Base-by-base conservation (phyloP, 768 basidiomycete genomes). In the Lyophyllum atratum region DNA sequence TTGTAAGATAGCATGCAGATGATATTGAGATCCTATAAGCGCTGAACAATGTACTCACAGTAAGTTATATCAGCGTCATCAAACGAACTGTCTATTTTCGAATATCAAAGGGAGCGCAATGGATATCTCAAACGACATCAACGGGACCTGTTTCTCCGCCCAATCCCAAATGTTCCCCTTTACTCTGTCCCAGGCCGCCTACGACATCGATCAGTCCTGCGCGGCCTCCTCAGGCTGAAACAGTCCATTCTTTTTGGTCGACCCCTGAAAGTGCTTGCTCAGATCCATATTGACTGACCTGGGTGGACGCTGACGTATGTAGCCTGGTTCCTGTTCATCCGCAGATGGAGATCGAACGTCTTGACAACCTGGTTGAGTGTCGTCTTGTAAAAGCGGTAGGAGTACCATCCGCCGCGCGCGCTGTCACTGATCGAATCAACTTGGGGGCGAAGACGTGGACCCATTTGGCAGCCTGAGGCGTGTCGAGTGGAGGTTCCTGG, bases 281-380 rank as follows among this genome's bases (percentile, higher is more conserved):
- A 87, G 66, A 52, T 82, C 80, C 12, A 85, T 85, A 69, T 81
- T 82, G 37, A 86, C 80, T 0, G 84, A 1, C 84, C 84, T 2
- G 85, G 85, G 63, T 85, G 84, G 17, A 85, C 70, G 5, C 81
- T 83, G 24, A 85, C 76, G 60, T 77, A 80, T 45, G 85, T 80
- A 19, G 83, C 80, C 26, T 74, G 72, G 4, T 63, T 71, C 49
- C 74, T 76, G 60, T 78, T 77, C 69, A 76, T 72, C 62, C 78
- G 68, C 33, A 86, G 70, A 53, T 85, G 76, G 47, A 80, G 59
- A 66, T 87, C 83, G 60, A 85, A 85, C 17, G 83, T 85, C 59
- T 80, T 81, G 65, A 85, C 66, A n/a, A 81, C 77, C 61, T 86
- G 84, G 61, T 87, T 85, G 47, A 87, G 77, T 49, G 85, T 84